Percentiles rank a stretch among this genome's conserved stretches.
Conservation (phyloP, 805 yeast genomes). For the Tanozyma kutaoensis region DNA sequence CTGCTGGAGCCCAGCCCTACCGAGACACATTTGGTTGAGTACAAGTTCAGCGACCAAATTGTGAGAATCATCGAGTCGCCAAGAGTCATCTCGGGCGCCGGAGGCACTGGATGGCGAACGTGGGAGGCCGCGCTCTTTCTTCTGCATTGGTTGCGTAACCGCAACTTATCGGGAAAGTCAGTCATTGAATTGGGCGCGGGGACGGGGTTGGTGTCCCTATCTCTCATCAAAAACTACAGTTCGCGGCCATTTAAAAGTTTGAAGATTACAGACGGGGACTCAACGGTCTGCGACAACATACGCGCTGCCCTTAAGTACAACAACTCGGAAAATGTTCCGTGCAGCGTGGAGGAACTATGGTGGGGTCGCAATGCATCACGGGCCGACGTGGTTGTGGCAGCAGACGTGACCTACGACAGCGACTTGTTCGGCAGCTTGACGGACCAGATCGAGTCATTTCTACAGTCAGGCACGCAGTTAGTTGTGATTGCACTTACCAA, state of each 20-base stretch:
- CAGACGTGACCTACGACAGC: conserved; percentile 92
- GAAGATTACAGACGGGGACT: conserved; percentile 58
- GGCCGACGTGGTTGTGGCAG: conserved; percentile 52
- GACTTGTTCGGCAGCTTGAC: too few species aligned
- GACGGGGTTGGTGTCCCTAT: conserved; percentile 66
- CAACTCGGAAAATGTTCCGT: conserved; percentile 2
- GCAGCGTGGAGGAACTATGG: neutral
- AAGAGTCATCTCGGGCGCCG: conserved; percentile 50
- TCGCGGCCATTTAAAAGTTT: conserved; percentile 12
- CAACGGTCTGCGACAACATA: conserved; percentile 35
- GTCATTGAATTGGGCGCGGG: conserved; percentile 81
- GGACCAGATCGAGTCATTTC: too few species aligned
- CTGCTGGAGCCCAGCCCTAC: conserved; percentile 16
- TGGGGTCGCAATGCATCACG: neutral
- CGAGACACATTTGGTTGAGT: conserved; percentile 9
- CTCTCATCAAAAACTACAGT: conserved; percentile 16
- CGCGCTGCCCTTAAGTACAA: conserved; percentile 34
- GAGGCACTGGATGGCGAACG: conserved; percentile 81
- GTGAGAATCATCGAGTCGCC: conserved; percentile 46
- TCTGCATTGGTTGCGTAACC: conserved; percentile 30
- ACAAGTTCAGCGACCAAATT: too few species aligned
- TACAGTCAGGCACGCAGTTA: too few species aligned
- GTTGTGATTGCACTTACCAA: too few species aligned
- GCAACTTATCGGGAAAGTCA: conserved; percentile 9
- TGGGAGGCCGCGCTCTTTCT: conserved; percentile 86